Conservation (phyloP, 2,329 filamentous ascomycete species). For the Thelonectria olida region DNA sequence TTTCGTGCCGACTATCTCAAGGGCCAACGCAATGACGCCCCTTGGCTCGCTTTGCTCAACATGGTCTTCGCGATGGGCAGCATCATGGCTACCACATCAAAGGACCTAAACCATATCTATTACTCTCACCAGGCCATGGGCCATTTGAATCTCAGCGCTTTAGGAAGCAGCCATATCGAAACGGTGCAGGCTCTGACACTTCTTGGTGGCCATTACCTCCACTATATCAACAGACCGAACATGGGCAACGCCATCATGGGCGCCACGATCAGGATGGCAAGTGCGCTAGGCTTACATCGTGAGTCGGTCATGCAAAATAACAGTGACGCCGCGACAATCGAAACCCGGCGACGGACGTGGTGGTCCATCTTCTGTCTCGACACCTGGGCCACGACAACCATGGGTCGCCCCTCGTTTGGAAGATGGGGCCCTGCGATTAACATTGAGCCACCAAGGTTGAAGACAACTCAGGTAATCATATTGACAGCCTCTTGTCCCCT, state of each 20-base stretch:
- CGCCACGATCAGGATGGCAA: slow-evolving; percentile 77
- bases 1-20: slow-evolving; percentile 55
- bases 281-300: slow-evolving; percentile 74
- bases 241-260: slow-evolving; percentile 78
- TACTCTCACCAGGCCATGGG: slow-evolving; percentile 76
- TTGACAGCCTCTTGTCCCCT: neutral
- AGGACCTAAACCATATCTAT: slow-evolving; percentile 73
- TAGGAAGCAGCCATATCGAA: slow-evolving; percentile 68
- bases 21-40: slow-evolving; percentile 63
- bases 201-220: slow-evolving; percentile 77
- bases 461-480: slow-evolving; percentile 48
- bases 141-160: slow-evolving; percentile 71
- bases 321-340: slow-evolving; percentile 39
- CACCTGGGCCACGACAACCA: slow-evolving; percentile 76
- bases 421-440: slow-evolving; percentile 73
- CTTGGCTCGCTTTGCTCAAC: slow-evolving; percentile 80
- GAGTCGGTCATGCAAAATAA: slow-evolving; percentile 49
- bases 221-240: slow-evolving; percentile 79
- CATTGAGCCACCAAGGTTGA: slow-evolving; percentile 67
- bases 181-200: slow-evolving; percentile 75
- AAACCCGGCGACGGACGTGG: slow-evolving; percentile 75
- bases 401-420: slow-evolving; percentile 75
- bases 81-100: slow-evolving; percentile 70
- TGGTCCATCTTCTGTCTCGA: slow-evolving; percentile 80
- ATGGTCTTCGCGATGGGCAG: slow-evolving; percentile 81